These are phyloP conservation scores for Zygosaccharomyces pseudorouxii DNA, from an alignment of 805 yeast genomes.

Conservation along the genomic window DNA sequence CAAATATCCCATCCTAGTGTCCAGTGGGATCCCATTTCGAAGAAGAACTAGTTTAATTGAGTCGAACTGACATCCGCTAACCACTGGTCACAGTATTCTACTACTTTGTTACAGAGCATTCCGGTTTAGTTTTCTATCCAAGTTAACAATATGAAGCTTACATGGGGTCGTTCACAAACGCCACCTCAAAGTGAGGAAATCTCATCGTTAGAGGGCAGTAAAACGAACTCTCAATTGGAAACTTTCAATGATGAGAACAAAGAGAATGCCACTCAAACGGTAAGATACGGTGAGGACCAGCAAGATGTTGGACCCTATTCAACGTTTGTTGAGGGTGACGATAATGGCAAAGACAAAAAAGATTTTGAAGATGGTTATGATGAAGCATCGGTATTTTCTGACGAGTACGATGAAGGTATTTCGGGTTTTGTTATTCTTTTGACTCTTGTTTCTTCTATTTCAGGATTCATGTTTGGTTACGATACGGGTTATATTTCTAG, in stretches of 20 bases:
- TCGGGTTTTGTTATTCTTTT: slow-evolving; percentile 61
- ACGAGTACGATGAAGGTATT: slow-evolving; percentile 49
- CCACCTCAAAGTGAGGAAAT: neutral
- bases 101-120: neutral
- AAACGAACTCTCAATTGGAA: neutral
- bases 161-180: neutral
- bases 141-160: neutral
- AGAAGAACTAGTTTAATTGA: neutral
- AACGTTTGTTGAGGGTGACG: slow-evolving; percentile 9
- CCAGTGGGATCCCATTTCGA: neutral
- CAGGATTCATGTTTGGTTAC: slow-evolving; percentile 96
- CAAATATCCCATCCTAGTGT: neutral
- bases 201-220: neutral
- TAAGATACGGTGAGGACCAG: neutral
- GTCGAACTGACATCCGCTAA: neutral
- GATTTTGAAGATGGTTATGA: slow-evolving; percentile 44
- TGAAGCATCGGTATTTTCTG: slow-evolving; percentile 37
- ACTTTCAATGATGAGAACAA: neutral
- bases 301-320: neutral
- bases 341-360: slow-evolving; percentile 11
- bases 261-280: neutral
- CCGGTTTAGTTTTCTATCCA: neutral
- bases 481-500: slow-evolving; percentile 97
- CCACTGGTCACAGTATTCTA: neutral
- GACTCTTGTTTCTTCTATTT: slow-evolving; percentile 76